Base-by-base conservation (phyloP, 768 basidiomycete genomes). In the Pleurotus tuber-regium region DNA sequence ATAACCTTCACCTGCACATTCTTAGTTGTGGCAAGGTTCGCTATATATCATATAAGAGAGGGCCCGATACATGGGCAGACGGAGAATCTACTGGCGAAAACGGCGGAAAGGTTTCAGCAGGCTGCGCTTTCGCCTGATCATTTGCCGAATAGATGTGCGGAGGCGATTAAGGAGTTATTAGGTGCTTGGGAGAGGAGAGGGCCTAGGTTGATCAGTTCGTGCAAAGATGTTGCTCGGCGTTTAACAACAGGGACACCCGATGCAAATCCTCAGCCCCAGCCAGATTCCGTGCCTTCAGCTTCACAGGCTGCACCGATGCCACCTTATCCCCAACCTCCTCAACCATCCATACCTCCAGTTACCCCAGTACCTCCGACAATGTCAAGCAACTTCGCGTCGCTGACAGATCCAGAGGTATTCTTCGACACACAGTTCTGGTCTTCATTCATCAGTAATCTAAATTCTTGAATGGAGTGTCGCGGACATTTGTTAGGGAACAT, bases 351-450 rank as follows among this genome's bases (percentile, higher is more conserved):
- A 33, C 2, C 16, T 5, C 54, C 28, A 24, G 19, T 36, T 46
- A 41, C 6, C 29, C 35, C 23, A 23, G 39, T 18, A 36, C 29
- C 24, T 40, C 23, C 18, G 40, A 46, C n/a, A 3, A 40, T 35
- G 18, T 25, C 33, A 29, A 11, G 29, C 19, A 21, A 19, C 12
- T 35, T 48, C 10, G 46, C 46, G 12, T 31, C 46, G 7, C 11
- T 38, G 9, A 16, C 44, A 54, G 52, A 56, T 33, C 53, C 71
- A 19, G 71, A 76, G 51, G 58, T 73, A 42, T 71, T 76, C 51
- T 63, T 72, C 35, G 74, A 76, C 51, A 63, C 67, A 23, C 66
- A 68, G 7, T 76, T 76, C 54, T 76, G 74, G 74, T 60, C 67
- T 18, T 68, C 71, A 4, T 75, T 76, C 33, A 63, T 75, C 61